Conservation (phyloP, 768 basidiomycete species). For the Lentinula boryana region DNA sequence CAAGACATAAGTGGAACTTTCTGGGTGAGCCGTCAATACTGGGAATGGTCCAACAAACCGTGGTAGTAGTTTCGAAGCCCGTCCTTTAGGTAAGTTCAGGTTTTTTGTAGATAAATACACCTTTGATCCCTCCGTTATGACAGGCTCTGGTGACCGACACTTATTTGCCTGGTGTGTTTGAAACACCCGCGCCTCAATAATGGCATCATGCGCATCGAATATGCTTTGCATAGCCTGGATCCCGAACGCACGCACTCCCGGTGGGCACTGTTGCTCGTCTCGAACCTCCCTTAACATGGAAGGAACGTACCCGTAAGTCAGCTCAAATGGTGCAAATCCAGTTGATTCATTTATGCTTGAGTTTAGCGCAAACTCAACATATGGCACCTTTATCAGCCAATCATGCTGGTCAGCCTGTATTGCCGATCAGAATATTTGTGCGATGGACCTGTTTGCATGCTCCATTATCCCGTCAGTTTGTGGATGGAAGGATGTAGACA, state of each 20-base stretch:
- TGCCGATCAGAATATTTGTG: conserved; percentile 8
- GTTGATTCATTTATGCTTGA: conserved; percentile 12
- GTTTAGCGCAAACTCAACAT: conserved; percentile 14
- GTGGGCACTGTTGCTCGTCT: not conserved
- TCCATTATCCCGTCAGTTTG: conserved; percentile 20
- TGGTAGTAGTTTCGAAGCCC: conserved; percentile 23
- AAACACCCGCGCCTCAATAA: conserved; percentile 15
- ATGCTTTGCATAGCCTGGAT: conserved; percentile 11
- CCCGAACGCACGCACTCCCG: conserved; percentile 16
- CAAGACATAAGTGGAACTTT: conserved; percentile 16
- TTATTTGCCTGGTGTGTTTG: conserved; percentile 19
- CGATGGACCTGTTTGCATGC: conserved; percentile 8
- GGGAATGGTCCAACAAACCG: conserved; percentile 25
- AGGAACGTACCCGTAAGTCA: conserved; percentile 16
- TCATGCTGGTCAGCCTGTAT: conserved; percentile 12
- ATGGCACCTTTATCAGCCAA: conserved; percentile 10
- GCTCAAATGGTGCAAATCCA: conserved; percentile 19
- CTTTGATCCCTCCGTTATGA: conserved; percentile 9
- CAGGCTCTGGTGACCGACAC: conserved; percentile 7
- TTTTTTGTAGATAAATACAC: conserved; percentile 27
- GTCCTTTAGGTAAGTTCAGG: conserved; percentile 20
- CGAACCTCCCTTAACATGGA: not conserved
- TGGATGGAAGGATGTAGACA: conserved; percentile 23
- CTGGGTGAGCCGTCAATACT: conserved; percentile 2
- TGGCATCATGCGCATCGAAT: conserved; percentile 18